Base-by-base conservation (phyloP, 1,284 basidiomycete genomes). In the Sparassis latifolia region DNA sequence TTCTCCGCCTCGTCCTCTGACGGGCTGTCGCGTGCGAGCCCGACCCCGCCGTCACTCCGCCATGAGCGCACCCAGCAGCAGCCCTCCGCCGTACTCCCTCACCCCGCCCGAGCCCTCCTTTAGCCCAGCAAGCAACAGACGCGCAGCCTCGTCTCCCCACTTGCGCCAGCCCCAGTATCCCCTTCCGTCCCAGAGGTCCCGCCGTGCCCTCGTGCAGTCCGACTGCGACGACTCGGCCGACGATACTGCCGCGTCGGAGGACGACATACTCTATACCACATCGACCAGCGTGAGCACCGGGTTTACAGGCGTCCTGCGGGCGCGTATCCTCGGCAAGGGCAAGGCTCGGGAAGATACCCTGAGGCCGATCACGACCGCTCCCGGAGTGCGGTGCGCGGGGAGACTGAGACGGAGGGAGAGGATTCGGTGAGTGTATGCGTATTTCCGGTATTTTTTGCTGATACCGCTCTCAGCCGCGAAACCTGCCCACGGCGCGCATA, bases 381-480 rank as follows among this genome's bases (percentile, higher is more conserved):
- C 77, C n/a, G 82, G 77, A 2, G 69, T 72, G 48, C 62, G 69
- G 35, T 79, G 85, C 55, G 82, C 82, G 31, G 86, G 84, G 86
- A 88, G 67, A 88, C 86, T 0, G 86, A 89, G 62, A 88, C 86
- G 0, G 86, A 89, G 62, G 71, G 77, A 10, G 86, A 88, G 57
- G 86, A 88, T 60, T 79, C 80, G 43, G 86, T 87, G 63, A 71
- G 33, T 40, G 31, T 35, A n/a, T 42, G 33, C 31, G 37, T 47
- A 28, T 35, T 33, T 30, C n/a, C 29, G 6, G 38, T 10, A 10
- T 10, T 32, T 28, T 37, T 10, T 7, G 43, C 48, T 42, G 41
- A 39, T 46, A 5, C 42, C 41, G 33, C 35, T 6, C 41, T 33
- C 45, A 80, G 78, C 68, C 75, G 37, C 71, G 70, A 30, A 79